Conservation (phyloP, 768 basidiomycete genomes). For the Phaeotremella skinneri region DNA sequence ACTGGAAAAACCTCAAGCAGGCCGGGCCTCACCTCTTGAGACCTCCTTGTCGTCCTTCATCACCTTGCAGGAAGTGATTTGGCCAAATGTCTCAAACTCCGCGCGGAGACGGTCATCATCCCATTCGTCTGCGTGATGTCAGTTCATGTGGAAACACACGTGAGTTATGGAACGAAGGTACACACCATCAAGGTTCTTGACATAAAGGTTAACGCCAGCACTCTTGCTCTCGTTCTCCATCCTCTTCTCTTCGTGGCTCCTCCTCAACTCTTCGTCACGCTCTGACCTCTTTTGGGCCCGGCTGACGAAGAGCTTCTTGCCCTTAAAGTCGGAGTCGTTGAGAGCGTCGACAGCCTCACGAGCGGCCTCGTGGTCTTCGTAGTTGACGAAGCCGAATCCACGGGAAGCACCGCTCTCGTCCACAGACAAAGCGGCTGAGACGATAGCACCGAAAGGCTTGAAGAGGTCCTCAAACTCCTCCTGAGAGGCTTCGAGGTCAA, state of each 20-base stretch:
- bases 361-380: conserved; percentile 85
- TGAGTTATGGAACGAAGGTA: background rate
- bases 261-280: conserved; percentile 93
- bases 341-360: conserved; percentile 82
- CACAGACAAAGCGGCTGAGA: conserved; percentile 77
- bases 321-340: conserved; percentile 77
- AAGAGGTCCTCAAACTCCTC: conserved; percentile 86
- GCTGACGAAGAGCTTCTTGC: conserved; percentile 88
- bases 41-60: conserved; percentile 94
- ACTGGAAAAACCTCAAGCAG: background rate
- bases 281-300: conserved; percentile 98
- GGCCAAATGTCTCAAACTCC: conserved; percentile 95
- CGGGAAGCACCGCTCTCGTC: conserved; percentile 83
- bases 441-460: conserved; percentile 70
- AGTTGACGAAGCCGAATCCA: conserved; percentile 97
- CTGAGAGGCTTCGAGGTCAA: conserved; percentile 76
- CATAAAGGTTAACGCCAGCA: conserved; percentile 97
- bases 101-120: conserved; percentile 94
- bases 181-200: conserved; percentile 96
- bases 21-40: conserved; percentile 61
- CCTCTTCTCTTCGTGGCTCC: conserved; percentile 89
- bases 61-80: conserved; percentile 97
- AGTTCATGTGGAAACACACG: conserved; percentile 8
- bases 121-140: conserved; percentile 60
- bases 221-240: conserved; percentile 98